Evolutionary conservation across 2,329 filamentous ascomycete species (phyloP).

Genomic region (Escovopsis sp.): DNA sequence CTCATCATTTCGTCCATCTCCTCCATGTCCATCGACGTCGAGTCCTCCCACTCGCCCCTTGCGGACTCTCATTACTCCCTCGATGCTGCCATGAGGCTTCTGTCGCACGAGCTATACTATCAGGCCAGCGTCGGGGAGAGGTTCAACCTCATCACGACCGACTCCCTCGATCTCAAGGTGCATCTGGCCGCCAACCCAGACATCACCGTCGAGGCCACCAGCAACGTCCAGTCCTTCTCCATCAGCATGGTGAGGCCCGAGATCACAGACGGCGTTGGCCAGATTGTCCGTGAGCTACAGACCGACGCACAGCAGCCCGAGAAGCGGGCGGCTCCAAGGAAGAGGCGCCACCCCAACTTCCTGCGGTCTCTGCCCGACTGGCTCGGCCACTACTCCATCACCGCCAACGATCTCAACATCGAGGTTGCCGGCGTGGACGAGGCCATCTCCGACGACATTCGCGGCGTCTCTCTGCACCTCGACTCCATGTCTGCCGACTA

Average conservation of each 20-base stretch:
- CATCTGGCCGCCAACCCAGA: constrained; percentile 77
- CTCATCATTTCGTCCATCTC: constrained; percentile 91
- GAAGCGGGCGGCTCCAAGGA: constrained; percentile 36
- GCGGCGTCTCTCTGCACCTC: constrained; percentile 73
- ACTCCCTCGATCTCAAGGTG: constrained; percentile 74
- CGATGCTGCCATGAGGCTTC: constrained; percentile 64
- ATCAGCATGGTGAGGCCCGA: constrained; percentile 83
- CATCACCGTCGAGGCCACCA: constrained; percentile 65
- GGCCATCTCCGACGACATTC: constrained; percentile 65
- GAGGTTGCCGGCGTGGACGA: constrained; percentile 83
- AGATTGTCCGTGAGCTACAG: constrained; percentile 76
- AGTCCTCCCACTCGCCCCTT: constrained; percentile 83
- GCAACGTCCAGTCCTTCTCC: constrained; percentile 72
- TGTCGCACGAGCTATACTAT: constrained; percentile 85
- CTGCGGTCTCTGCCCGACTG: constrained; percentile 68
- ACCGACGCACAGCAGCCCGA: constrained; percentile 46
- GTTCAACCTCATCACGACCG: constrained; percentile 76
- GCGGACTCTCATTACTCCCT: constrained; percentile 80
- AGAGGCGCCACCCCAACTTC: constrained; percentile 47
- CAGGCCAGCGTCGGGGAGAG: constrained; percentile 72
- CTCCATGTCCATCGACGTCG: constrained; percentile 80
- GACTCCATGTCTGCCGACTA: constrained; percentile 86
- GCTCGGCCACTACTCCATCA: constrained; percentile 71
- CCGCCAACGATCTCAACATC: constrained; percentile 77
- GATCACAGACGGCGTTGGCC: constrained; percentile 80